These are phyloP conservation scores for Barnettozyma siamensis DNA, from an alignment of 805 yeast species.

Conservation along the genomic window DNA sequence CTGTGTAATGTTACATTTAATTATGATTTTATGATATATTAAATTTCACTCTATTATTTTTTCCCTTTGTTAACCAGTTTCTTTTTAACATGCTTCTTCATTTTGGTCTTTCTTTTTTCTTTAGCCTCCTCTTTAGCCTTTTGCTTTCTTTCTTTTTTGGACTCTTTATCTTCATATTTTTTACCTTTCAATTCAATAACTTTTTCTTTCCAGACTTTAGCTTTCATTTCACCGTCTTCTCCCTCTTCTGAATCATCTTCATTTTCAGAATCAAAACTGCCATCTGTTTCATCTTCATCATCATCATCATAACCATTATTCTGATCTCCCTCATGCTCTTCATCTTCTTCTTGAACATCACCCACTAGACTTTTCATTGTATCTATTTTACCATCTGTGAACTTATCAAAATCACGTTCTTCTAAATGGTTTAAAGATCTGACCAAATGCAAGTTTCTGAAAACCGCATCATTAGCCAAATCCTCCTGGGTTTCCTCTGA, in stretches of 20 bases:
- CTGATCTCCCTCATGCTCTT: constrained; percentile 21
- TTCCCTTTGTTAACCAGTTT: constrained; percentile 58
- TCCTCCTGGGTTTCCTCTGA: constrained; percentile 41
- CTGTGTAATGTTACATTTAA: no score
- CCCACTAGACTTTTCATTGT: constrained; percentile 62
- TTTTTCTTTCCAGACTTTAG: constrained; percentile 40
- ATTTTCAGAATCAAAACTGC: constrained; percentile 18
- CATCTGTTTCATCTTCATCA: constrained; percentile 24
- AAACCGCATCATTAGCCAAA: constrained; percentile 77
- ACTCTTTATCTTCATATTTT: constrained; percentile 72
- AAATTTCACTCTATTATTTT: constrained; percentile 18
- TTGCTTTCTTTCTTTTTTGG: constrained; percentile 67
- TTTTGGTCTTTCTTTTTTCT: constrained; percentile 74
- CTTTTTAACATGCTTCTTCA: constrained; percentile 80
- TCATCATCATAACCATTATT: constrained; percentile 25
- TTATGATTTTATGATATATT: no score
- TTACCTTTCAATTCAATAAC: constrained; percentile 54
- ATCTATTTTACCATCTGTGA: constrained; percentile 73
- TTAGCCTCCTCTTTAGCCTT: constrained; percentile 71
- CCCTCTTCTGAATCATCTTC: constrained; percentile 27
- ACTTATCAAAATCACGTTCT: constrained; percentile 83
- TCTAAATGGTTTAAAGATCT: constrained; percentile 78
- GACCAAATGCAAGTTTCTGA: constrained; percentile 73
- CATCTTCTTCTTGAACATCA: constrained; percentile 20
- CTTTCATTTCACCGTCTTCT: constrained; percentile 31